A percentile compares a stretch with the other conserved stretches of the same genome.
Evolutionary conservation across 2,329 filamentous ascomycete genomes (phyloP).

Genomic region (Magnaporthales sp.): DNA sequence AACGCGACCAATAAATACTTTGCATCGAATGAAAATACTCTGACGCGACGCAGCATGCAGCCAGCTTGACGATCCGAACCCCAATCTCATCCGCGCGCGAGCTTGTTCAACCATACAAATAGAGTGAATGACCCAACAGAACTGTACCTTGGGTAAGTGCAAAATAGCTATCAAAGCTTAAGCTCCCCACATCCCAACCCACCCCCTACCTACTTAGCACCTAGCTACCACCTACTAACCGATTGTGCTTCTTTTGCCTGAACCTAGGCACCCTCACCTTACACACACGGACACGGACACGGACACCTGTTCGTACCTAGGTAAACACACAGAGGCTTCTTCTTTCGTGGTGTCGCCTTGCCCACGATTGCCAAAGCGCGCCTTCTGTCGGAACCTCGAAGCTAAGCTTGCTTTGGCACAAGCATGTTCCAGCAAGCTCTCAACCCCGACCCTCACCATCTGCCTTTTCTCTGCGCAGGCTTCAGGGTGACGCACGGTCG

Average conservation of each 20-base stretch:
- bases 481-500: background rate
- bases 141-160: background rate
- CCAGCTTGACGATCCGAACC: background rate
- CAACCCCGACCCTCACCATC: background rate
- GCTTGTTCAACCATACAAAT: background rate
- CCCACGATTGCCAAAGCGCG: background rate
- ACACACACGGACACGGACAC: background rate
- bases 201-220: background rate
- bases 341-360: background rate
- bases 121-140: too few relatives aligned
- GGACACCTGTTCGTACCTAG: background rate
- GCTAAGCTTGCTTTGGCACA: background rate
- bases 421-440: constrained; percentile 1
- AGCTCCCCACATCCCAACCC: background rate
- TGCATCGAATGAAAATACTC: background rate
- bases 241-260: background rate
- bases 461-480: background rate
- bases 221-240: background rate
- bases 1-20: background rate
- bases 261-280: background rate
- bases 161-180: background rate
- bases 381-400: background rate
- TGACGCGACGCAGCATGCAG: background rate
- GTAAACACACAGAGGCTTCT: background rate
- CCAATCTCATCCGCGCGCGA: background rate